Base-by-base conservation (phyloP, 1,284 basidiomycete genomes). In the Cutaneotrichosporon sp. region DNA sequence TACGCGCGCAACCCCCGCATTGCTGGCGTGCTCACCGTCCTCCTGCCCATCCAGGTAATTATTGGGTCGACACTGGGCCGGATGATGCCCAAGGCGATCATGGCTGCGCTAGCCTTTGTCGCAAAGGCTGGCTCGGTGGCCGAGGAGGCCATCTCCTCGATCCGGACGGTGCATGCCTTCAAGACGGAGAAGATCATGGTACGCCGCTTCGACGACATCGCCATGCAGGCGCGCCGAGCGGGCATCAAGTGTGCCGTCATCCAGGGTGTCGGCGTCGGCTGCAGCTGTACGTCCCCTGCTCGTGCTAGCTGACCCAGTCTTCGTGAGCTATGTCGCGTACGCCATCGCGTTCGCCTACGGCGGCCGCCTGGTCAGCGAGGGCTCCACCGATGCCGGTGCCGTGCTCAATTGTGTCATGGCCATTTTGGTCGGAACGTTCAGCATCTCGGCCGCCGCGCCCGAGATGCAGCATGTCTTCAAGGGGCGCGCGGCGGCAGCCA, bases 391-490 rank as follows among this genome's bases (percentile, higher is more conserved):
- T 54, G 80, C 88, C n/a, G 91, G 91, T 25, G 69, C 83, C 38
- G 85, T 95, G 57, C 84, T 95, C 64, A 94, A 89, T 68, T 90
- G 92, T 43, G 87, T 94, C 79, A 80, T 94, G 72, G 86, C 92
- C 33, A 87, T 94, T 69, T 81, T 95, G 34, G 92, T 94, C 67
- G 92, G 92, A 72, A 90, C 91, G 0, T 92, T 95, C 82, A 91
- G 90, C n/a, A 83, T 95, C 58, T 90, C 88, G 27, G 72, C 75
- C 77, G 64, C 79, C 27, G 72, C 73, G 1, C 91, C 91, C 4
- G 90, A 94, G 73, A 82, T 91, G 81, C 89, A 91, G 87, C 90
- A 92, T 11, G 83, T 98, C 65, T 86, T 87, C 6, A 88, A 90
- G 69, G 95, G 85, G 42, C 87, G 87, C 68, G 91, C 87, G 24